These are phyloP conservation scores for Penicillium simplicissimum DNA, from an alignment of 495 filamentous ascomycete species.

Conservation along the genomic window DNA sequence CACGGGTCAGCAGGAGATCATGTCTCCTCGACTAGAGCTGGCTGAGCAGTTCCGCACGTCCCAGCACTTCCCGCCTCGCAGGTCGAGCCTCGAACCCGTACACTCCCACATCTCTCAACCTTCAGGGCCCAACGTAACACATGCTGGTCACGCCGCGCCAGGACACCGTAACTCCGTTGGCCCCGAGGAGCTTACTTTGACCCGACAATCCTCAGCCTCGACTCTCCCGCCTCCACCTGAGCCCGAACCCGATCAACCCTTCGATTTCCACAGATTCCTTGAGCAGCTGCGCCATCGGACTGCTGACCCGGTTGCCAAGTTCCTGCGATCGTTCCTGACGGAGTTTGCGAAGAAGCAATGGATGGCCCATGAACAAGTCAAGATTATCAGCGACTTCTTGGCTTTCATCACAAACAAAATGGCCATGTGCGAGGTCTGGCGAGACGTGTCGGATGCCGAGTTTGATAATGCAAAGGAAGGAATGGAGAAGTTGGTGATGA, in stretches of 20 bases:
- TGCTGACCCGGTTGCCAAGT: slow-evolving; percentile 94
- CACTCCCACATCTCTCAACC: slow-evolving; percentile 24
- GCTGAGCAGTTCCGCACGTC: slow-evolving; percentile 67
- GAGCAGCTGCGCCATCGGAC: slow-evolving; percentile 94
- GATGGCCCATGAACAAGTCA: slow-evolving; percentile 99
- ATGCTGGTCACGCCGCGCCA: slow-evolving; percentile 7
- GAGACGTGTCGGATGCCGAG: slow-evolving; percentile 90
- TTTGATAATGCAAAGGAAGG: slow-evolving; percentile 98
- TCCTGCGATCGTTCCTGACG: slow-evolving; percentile 86
- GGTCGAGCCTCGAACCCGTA: slow-evolving; percentile 77
- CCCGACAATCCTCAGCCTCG: slow-evolving; percentile 50
- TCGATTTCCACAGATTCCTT: slow-evolving; percentile 97
- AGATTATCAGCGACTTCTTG: slow-evolving; percentile 95
- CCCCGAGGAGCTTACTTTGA: slow-evolving; percentile 43
- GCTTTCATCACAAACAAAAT: slow-evolving; percentile 99
- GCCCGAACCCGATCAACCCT: slow-evolving; percentile 84
- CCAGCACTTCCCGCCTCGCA: slow-evolving; percentile 72
- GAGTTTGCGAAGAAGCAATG: slow-evolving; percentile 98
- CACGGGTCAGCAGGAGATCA: slow-evolving; percentile 70
- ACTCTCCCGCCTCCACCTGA: slow-evolving; percentile 75
- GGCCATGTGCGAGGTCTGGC: slow-evolving; percentile 97
- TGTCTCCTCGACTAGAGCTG: slow-evolving; percentile 76
- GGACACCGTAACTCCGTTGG: slow-evolving; percentile 21
- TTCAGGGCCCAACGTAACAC: slow-evolving; percentile 14
- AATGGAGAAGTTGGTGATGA: slow-evolving; percentile 99